Evolutionary conservation across 2,329 filamentous ascomycete species (phyloP).

Genomic region (Cercospora zeina): DNA sequence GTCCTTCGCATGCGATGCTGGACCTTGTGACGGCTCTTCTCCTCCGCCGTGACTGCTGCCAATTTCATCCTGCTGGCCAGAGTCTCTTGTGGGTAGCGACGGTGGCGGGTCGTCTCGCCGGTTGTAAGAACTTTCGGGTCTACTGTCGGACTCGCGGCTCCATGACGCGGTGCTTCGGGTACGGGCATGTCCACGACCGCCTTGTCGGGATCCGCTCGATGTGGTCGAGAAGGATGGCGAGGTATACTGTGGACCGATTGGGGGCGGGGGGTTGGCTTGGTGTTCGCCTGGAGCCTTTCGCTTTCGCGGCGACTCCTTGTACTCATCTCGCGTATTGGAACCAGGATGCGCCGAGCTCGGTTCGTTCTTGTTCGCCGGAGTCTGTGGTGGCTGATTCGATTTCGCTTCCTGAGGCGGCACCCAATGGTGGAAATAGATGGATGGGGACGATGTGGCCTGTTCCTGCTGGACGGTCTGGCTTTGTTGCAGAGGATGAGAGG

Average conservation of each 20-base stretch:
- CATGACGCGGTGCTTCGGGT: slow-evolving; percentile 64
- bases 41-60: slow-evolving; percentile 13
- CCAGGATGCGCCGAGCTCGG: slow-evolving; percentile 53
- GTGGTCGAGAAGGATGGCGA: slow-evolving; percentile 56
- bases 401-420: slow-evolving; percentile 68
- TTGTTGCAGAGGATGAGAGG: slow-evolving; percentile 47
- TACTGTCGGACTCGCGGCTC: slow-evolving; percentile 29
- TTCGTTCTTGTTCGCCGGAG: slow-evolving; percentile 65
- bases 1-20: slow-evolving; percentile 19
- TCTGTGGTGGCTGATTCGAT: slow-evolving; percentile 63
- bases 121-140: slow-evolving; percentile 25
- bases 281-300: slow-evolving; percentile 68
- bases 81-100: slow-evolving; percentile 6
- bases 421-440: slow-evolving; percentile 92
- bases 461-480: slow-evolving; percentile 59
- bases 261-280: slow-evolving; percentile 53
- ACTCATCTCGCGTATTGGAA: slow-evolving; percentile 57
- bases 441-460: slow-evolving; percentile 66
- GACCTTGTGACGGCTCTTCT: slow-evolving; percentile 15
- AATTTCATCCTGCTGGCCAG: slow-evolving; percentile 15
- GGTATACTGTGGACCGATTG: slow-evolving; percentile 52
- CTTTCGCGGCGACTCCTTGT: slow-evolving; percentile 78
- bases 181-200: slow-evolving; percentile 63
- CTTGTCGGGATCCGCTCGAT: slow-evolving; percentile 56
- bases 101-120: slow-evolving; percentile 29